These are phyloP conservation scores for Cryptococcus amylolentus DNA, from an alignment of 1,284 basidiomycete species.

Conservation along the genomic window DNA sequence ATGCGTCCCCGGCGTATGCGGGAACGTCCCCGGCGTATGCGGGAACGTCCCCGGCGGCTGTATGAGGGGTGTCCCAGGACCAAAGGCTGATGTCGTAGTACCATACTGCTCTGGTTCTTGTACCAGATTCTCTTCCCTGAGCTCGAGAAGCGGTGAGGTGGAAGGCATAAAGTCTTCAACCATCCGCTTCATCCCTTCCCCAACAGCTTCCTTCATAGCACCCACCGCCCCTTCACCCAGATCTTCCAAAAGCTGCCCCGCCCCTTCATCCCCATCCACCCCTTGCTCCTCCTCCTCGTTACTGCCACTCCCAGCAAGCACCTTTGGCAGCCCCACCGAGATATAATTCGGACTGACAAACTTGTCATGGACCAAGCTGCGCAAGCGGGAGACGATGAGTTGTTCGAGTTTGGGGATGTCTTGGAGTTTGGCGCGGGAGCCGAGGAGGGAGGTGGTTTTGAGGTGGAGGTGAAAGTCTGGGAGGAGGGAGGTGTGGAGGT, in stretches of 20 bases:
- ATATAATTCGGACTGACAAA: conserved; percentile 55
- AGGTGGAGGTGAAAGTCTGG: conserved; percentile 58
- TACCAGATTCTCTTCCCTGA: neutral
- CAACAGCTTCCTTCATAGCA: conserved; percentile 28
- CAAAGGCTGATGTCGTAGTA: neutral
- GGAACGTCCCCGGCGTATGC: too few relatives aligned
- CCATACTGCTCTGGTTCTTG: neutral
- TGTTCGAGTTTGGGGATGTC: conserved; percentile 61
- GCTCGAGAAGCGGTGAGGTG: neutral
- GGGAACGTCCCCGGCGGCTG: too few relatives aligned
- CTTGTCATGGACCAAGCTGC: conserved; percentile 53
- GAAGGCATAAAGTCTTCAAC: conserved; percentile 20
- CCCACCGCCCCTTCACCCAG: conserved; percentile 29
- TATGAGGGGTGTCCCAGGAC: too few relatives aligned
- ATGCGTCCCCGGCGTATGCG: too few relatives aligned
- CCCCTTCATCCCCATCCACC: conserved; percentile 6
- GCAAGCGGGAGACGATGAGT: conserved; percentile 54
- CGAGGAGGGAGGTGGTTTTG: conserved; percentile 55
- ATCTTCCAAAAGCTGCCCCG: conserved; percentile 27
- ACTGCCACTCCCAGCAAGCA: conserved; percentile 34
- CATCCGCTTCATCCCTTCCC: conserved; percentile 20
- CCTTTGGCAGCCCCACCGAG: conserved; percentile 50
- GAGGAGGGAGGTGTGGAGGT: conserved; percentile 54
- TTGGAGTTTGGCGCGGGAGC: conserved; percentile 57
- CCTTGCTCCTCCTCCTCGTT: too few relatives aligned